Evolutionary conservation across 371 early-diverging fungal genomes (phyloP), one percentile per base, ranked within the genome.

Genomic region (Actinomucor elegans): DNA sequence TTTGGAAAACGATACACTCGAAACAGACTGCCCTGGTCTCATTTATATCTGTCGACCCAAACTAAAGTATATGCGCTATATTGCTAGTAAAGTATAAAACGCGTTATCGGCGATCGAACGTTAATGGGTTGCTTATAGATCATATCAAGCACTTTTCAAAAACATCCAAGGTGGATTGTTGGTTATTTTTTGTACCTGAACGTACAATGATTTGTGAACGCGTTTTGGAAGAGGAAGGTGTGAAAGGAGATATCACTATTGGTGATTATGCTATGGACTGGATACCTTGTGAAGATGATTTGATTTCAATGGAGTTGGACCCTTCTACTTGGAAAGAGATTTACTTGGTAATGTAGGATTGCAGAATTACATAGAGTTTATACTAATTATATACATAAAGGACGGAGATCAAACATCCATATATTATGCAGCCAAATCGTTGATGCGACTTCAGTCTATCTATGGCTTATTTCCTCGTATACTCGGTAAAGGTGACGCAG

Each of bases 221-320:
- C 20, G 84, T 94, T 8, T 71, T 96, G 32, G 96, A 94, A 69
- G 93, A 95, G 43, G 87, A 88, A 42, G 95, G 94, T 4, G 94
- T 96, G 0, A 84, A 87, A 64, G 95, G 94, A 17, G 91, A 91
- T 60, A 82, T 96, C 9, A 77, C 85, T 0, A 72, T 96, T 47
- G 90, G 89, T 4, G 94, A 94, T 61, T 94, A 84, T 71, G 87
- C 89, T 37, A 69, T 98, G 78, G 96, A 96, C 54, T 71, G 93
- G 55, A 83, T 98, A 14, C 94, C 95, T 0, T 79, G 94, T 56
- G 98, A 94, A 55, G 86, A 86, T 35, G 96, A 98, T 65, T 59
- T 96, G 35, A 74, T 93, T n/a, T 92, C 94, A 18, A 75, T 98
- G 70, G 97, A 96, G 61, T 69, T 88, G 52, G 89, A 87, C 37